Base-by-base conservation (phyloP, 371 early-diverging fungal genomes). In the Circinella minor region DNA sequence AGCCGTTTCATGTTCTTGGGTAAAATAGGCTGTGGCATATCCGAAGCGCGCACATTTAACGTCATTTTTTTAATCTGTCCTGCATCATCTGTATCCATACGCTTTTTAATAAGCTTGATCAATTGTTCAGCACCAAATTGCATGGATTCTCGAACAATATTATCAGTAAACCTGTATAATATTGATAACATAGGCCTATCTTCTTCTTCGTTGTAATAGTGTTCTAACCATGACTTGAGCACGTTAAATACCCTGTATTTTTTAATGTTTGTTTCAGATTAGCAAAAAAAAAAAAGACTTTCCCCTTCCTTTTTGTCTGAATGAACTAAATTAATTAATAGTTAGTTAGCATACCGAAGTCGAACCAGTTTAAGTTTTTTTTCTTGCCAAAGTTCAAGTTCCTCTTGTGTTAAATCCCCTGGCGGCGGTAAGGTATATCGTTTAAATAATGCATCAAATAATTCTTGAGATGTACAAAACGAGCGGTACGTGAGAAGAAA, bases 401-500 rank as follows among this genome's bases (percentile, higher is more conserved):
- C 94, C 27, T 91, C 89, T 2, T 77, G 67, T 3, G 75, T 78
- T 55, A 98, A 72, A 27, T 86, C 89, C 0, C 78, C 75, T 0
- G 98, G 96, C 5, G 95, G 90, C 15, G 77, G 66, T 46, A 96
- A 82, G 48, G 85, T 78, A 73, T 91, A 96, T 65, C 97, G 88
- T 20, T 75, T 75, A 67, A 92, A 87, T 36, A 98, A 77, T 37
- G 83, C 78, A 37, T 87, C 79, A 70, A 97, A 89, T 39, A 97
- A 76, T 71, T 95, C 88, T 10, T 82, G 83, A 0, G 96, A 88
- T 0, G 92, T 87, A 34, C 90, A 87, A 73, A 97, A 97, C 39
- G 93, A 92, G 57, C 94, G 93, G 79, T 95, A 97, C 17, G 95
- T 96, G 71, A 98, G 85, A 73, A 98, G 76, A 83, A 98, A 96